These are phyloP conservation scores for Skeletonema tropicum DNA, from an alignment of 108 stramenopile species.

Conservation along the genomic window DNA sequence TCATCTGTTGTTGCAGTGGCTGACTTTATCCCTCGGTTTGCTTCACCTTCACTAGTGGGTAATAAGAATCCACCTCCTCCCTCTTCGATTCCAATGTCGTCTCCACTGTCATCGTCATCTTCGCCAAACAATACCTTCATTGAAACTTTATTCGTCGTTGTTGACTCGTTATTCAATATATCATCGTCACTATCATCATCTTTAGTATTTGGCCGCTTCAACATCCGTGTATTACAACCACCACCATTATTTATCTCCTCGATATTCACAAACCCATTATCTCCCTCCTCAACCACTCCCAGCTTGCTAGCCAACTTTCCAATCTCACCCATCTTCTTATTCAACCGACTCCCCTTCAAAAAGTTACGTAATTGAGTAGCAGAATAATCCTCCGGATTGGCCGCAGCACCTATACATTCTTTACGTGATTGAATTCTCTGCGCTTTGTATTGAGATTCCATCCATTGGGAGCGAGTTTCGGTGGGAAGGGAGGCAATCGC, in stretches of 20 bases:
- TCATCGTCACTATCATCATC: conserved; percentile 31
- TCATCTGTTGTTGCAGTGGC: conserved; percentile 6
- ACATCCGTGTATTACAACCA: neutral
- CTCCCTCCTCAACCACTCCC: conserved; percentile 1
- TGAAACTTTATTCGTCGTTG: conserved; percentile 9
- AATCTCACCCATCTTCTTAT: conserved; percentile 54
- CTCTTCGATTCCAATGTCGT: conserved; percentile 14
- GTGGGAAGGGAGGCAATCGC: conserved; percentile 77
- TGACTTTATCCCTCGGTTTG: neutral
- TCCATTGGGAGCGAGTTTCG: conserved; percentile 56
- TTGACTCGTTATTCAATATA: conserved; percentile 20
- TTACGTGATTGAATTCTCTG: conserved; percentile 85
- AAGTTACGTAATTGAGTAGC: conserved; percentile 91
- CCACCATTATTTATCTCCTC: conserved; percentile 4
- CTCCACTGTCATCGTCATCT: conserved; percentile 35
- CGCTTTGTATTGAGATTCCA: conserved; percentile 51
- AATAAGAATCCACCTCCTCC: conserved; percentile 44
- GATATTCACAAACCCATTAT: conserved; percentile 8
- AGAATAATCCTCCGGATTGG: conserved; percentile 87
- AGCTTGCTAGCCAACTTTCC: conserved; percentile 23
- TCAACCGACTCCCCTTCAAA: conserved; percentile 70
- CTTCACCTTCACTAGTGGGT: neutral
- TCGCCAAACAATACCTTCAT: conserved; percentile 48
- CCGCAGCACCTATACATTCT: conserved; percentile 93
- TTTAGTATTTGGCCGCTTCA: conserved; percentile 6